Evolutionary conservation across 1,284 basidiomycete genomes (phyloP), one percentile per base, ranked within the genome.

Genomic region (Marasmius sp.): DNA sequence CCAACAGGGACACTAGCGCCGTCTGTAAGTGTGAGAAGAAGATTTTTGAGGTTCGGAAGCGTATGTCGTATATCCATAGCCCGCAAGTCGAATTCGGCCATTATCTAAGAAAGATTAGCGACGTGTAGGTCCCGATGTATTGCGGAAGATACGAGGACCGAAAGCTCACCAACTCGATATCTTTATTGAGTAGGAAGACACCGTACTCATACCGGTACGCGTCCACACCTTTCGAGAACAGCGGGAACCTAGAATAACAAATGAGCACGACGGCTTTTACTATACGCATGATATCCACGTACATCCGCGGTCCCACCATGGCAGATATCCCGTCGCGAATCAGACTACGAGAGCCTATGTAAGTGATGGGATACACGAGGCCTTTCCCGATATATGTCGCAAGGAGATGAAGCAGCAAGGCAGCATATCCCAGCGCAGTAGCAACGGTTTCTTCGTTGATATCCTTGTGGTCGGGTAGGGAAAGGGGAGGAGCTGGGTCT

Each of bases 141-240:
- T 55, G 58, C 56, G 59, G 59, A 61, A 11, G 52, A 62, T 33
- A 57, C 51, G 59, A 5, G 27, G 27, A 5, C 27, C 27, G 41
- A 58, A 48, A 39, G 68, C 85, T 68, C 68, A 95, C 94, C 83
- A 95, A 82, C 78, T 99, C 97, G 66, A 99, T 95, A 73, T 99
- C 84, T 78, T 99, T 99, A 80, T 99, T 99, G 43, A 99, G 81
- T 53, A 99, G 77, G 73, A 97, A 99, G 4, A 98, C 95, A 9
- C 91, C 97, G 76, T 99, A 99, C 73, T 99, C 97, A 74, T 97
- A 99, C 34, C 97, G 85, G 76, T 98, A 98, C 47, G 89, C 89
- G 73, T 99, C 97, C 60, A 98, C 95, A 10, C 95, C 95, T 75
- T 88, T 93, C 0, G 92, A 91, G 72, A 95, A 98, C 39, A 99